These are phyloP conservation scores for Talaromyces sp. DNA, from an alignment of 2,329 filamentous ascomycete genomes.

Conservation along the genomic window DNA sequence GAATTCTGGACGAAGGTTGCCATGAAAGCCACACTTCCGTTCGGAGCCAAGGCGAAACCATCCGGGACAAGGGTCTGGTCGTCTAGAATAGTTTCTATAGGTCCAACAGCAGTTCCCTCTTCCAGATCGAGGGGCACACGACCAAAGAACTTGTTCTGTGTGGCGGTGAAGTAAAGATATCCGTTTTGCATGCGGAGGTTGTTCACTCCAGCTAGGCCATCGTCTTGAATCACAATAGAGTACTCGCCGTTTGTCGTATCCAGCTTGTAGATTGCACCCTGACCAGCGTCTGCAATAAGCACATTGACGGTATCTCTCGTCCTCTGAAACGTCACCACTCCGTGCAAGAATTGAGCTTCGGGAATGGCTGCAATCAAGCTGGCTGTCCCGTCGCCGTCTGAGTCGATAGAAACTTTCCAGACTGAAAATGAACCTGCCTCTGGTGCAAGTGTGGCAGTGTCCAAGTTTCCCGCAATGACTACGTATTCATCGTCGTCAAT, in stretches of 20 bases:
- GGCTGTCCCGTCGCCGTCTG: background rate
- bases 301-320: conserved; percentile 11
- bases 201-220: conserved; percentile 18
- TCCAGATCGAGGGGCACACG: conserved; percentile 17
- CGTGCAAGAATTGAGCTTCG: conserved; percentile 17
- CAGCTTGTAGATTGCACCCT: conserved; percentile 17
- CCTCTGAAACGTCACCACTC: conserved; percentile 16
- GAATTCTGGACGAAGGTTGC: conserved; percentile 17
- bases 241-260: conserved; percentile 16
- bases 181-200: conserved; percentile 13
- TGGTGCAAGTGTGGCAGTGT: conserved; percentile 5
- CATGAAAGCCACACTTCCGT: conserved; percentile 17
- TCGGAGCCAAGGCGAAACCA: conserved; percentile 18
- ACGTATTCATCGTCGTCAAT: conserved; percentile 17
- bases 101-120: conserved; percentile 16
- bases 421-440: conserved; percentile 16
- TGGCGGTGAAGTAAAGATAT: conserved; percentile 20
- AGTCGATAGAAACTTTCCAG: conserved; percentile 17
- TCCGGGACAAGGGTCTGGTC: conserved; percentile 15
- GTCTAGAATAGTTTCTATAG: conserved; percentile 16
- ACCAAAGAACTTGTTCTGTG: conserved; percentile 17
- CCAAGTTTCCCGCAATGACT: conserved; percentile 16
- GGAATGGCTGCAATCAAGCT: conserved; percentile 15
- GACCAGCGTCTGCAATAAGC: conserved; percentile 16
- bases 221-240: conserved; percentile 15